Conservation (phyloP, 2,329 filamentous ascomycete genomes). For the Endocalyx cinctus region DNA sequence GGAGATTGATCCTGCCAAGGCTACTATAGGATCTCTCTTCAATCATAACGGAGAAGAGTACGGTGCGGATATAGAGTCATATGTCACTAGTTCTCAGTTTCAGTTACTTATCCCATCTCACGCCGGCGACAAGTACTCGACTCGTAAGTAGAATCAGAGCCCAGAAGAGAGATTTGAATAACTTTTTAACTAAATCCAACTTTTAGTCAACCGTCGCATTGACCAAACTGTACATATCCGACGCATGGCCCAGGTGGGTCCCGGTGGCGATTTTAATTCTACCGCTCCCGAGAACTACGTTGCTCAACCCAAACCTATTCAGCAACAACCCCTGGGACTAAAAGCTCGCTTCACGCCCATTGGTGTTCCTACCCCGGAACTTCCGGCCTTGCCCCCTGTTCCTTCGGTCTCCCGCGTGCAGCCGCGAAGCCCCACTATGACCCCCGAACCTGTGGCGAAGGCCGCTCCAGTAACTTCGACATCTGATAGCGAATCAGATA, state of each 20-base stretch:
- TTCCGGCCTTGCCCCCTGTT: constrained; percentile 3
- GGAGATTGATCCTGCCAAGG: constrained; percentile 54
- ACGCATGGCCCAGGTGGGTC: constrained; percentile 54
- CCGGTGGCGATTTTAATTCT: constrained; percentile 34
- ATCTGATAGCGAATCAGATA: constrained; percentile 38
- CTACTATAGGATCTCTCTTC: constrained; percentile 51
- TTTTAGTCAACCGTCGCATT: constrained; percentile 41
- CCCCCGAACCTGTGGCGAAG: constrained; percentile 2
- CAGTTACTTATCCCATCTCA: constrained; percentile 58
- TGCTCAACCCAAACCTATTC: constrained; percentile 44
- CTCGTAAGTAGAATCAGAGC: constrained; percentile 51
- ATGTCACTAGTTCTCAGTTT: constrained; percentile 46
- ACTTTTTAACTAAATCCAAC: constrained; percentile 11
- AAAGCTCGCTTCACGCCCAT: constrained; percentile 64
- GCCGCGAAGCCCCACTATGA: constrained; percentile 1
- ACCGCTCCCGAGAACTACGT: constrained; percentile 37
- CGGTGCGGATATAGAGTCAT: constrained; percentile 49
- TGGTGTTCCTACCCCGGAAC: constrained; percentile 40
- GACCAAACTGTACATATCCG: constrained; percentile 62
- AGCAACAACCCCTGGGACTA: constrained; percentile 63
- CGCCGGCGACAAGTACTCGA: constrained; percentile 48
- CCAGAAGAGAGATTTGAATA: too few relatives aligned
- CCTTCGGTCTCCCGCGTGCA: too few relatives aligned
- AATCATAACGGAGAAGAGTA: constrained; percentile 62
- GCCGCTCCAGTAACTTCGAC: constrained; percentile 35